Evolutionary conservation across 148 eudicot genomes (phyloP), one percentile per base, ranked within the genome.

Genomic region (Pouteria glomerata): DNA sequence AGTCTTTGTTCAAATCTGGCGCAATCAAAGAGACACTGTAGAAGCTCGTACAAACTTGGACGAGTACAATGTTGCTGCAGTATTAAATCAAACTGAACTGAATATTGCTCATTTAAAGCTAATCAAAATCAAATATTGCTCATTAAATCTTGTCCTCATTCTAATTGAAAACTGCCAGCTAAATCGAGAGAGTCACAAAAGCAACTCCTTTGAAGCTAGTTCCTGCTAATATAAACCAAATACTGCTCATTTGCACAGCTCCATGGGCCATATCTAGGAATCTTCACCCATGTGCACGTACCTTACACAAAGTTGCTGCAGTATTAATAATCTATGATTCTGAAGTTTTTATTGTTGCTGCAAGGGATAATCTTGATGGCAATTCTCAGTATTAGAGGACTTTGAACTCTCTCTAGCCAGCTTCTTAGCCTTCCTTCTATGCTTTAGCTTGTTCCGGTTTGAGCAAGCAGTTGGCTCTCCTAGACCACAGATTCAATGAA

Each of bases 361-460:
- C 11, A 50, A 21, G 58, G 37, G 34, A 35, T 24, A 47, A 42
- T 71, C 65, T 44, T 55, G 66, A 53, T 30, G 41, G 4, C 18
- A 42, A 66, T 26, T 47, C 30, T 63, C 66, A 7, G 21, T 13
- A 53, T n/a, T 45, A 64, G 77, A 57, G 15, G 81, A 53, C 64
- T 60, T 60, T 66, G n/a, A 50, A 15, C 45, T 74, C 34, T 73
- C 83, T 77, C 65, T 76, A 30, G 74, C 83, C 71, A 59, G 31
- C 59, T 77, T 82, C 71, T 85, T 87, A 19, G 80, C 81, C 73
- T 74, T 79, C 76, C 91, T 78, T 71, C 88, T 85, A 8, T 73
- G 81, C 69, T 81, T 87, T 29, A 67, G 27, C 66, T 81, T 82
- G 71, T 66, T 80, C 76, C 50, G 70, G 56, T 70, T 79, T 3